Conservation (phyloP, 2,329 filamentous ascomycete genomes). For the Xylaria sp. region DNA sequence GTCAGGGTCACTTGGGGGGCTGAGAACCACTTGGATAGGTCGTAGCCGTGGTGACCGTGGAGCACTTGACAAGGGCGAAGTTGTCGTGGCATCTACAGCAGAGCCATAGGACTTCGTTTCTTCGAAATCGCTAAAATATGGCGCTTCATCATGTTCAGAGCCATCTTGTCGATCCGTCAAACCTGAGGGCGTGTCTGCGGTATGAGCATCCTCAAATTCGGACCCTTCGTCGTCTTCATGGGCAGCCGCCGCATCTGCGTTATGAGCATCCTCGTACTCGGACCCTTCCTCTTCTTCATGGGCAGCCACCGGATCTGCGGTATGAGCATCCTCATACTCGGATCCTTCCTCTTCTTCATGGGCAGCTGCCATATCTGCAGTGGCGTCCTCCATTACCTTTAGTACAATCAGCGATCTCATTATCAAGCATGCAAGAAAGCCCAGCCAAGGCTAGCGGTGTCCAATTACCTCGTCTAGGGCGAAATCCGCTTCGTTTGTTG, state of each 20-base stretch:
- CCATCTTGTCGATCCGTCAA: background rate
- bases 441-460: background rate
- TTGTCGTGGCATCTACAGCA: background rate
- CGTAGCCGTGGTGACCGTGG: conserved; percentile 10
- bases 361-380: background rate
- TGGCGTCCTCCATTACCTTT: background rate
- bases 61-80: background rate
- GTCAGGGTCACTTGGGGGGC: conserved; percentile 24
- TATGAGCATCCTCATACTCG: background rate
- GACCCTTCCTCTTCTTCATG: too few species aligned
- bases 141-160: background rate
- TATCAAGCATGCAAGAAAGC: background rate
- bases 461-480: conserved; percentile 2
- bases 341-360: background rate
- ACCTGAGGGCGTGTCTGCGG: conserved; percentile 1
- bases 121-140: background rate
- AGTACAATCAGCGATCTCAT: background rate
- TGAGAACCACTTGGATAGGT: conserved; percentile 31
- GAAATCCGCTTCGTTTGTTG: conserved; percentile 1
- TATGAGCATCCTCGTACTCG: too few species aligned
- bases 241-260: too few species aligned
- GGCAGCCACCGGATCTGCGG: background rate
- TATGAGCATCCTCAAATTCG: background rate
- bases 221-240: background rate
- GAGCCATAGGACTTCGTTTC: background rate